These are phyloP conservation scores for Thalia dealbata DNA, from an alignment of 176 grass and related monocot species.

Conservation along the genomic window DNA sequence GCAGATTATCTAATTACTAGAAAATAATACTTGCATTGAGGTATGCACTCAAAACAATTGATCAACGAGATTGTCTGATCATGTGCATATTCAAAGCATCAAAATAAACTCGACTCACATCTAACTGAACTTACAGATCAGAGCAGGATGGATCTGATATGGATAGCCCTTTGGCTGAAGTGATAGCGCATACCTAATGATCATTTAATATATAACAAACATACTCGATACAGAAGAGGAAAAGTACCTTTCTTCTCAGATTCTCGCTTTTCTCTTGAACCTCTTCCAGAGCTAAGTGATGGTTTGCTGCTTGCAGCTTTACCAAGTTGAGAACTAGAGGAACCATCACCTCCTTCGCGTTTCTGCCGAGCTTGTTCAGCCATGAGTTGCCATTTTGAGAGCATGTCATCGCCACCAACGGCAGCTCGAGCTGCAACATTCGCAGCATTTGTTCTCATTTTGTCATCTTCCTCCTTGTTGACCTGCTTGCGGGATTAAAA, in stretches of 20 bases:
- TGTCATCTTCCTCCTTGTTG: slow-evolving; percentile 89
- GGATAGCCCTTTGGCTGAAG: not conserved
- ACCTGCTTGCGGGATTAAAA: slow-evolving; percentile 19
- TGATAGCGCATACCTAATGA: not conserved
- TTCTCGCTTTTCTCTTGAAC: slow-evolving; percentile 59
- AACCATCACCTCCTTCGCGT: slow-evolving; percentile 45
- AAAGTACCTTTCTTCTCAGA: slow-evolving; percentile 53
- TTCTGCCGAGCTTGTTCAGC: slow-evolving; percentile 74
- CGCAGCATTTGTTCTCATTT: slow-evolving; percentile 88
- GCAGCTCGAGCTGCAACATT: slow-evolving; percentile 87
- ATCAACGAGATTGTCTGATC: too few relatives aligned
- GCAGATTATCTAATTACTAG: too few relatives aligned
- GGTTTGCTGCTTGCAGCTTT: slow-evolving; percentile 32
- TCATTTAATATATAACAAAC: not conserved
- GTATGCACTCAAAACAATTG: too few relatives aligned
- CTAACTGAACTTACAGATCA: not conserved
- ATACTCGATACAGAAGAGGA: slow-evolving; percentile 43
- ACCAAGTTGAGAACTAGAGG: slow-evolving; percentile 34
- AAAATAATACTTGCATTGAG: too few relatives aligned
- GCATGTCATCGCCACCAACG: slow-evolving; percentile 82
- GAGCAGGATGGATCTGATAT: not conserved
- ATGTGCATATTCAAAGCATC: too few relatives aligned
- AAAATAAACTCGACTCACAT: not conserved
- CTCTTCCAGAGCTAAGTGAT: slow-evolving; percentile 34
- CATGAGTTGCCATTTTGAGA: slow-evolving; percentile 88